Evolutionary conservation across 2,329 filamentous ascomycete genomes (phyloP), one percentile per base, ranked within the genome.

Genomic region (Phialemonium atrogriseum): DNA sequence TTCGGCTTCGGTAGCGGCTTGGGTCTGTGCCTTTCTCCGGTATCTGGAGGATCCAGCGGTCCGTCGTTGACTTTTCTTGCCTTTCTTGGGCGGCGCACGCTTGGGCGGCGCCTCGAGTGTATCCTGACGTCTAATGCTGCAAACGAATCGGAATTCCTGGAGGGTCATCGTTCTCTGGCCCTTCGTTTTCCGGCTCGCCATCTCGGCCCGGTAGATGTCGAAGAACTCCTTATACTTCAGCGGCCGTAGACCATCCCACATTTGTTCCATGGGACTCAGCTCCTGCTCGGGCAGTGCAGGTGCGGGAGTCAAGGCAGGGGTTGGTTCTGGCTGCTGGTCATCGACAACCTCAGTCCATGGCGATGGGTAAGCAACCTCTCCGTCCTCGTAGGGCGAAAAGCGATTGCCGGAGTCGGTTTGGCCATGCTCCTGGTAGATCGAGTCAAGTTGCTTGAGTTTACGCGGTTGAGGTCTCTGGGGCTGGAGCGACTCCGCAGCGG

Each of bases 311-410:
- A 24, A 26, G 4, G 34, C 15, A 9, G 41, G 34, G 7, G 41
- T 36, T 10, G 41, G 24, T 32, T 11, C 35, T 38, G 7, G 32
- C 16, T 32, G 36, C 13, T 30, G 35, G 2, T 39, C 40, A 14
- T 37, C 20, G n/a, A 47, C 38, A 39, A 32, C 35, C 30, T 49
- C 45, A 1, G 41, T 40, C 21, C 37, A 48, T 6, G 45, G 40
- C 7, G 40, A 43, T 2, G 46, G 46, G 11, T 41, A 38, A 7
- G 36, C 10, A 3, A 37, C 26, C 11, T 45, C 40, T 14, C 45
- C 46, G 7, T 33, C 24, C 18, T 43, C 41, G 20, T 49, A 49
- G 1, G 46, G 45, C 1, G 37, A 37, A n/a, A 49, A 38, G 2
- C 28, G 30, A 9, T 40, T 12, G 2, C 32, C 27, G 14, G 33